phyloP scores from a whole-genome alignment of 1,139 yeast species.

The Nakaseomyces bracarensis region DNA sequence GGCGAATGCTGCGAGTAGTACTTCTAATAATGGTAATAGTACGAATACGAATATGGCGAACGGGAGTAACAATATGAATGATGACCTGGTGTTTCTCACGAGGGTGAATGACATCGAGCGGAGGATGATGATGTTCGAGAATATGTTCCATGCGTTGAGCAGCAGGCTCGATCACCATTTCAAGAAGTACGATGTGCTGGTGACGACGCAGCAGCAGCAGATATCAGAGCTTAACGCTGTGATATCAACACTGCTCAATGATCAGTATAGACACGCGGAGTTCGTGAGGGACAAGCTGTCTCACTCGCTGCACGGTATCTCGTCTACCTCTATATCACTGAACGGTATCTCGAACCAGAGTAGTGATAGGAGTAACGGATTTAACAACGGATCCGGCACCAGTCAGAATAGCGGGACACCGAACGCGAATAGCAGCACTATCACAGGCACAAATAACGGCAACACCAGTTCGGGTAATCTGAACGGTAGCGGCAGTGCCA shows the following conservation, averaged over 20 bases:
- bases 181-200: slow-evolving; percentile 27
- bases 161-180: slow-evolving; percentile 29
- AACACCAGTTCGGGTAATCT: slow-evolving; percentile 6
- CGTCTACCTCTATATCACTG: slow-evolving; percentile 19
- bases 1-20: neutral
- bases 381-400: neutral
- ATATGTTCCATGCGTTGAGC: slow-evolving; percentile 28
- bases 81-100: slow-evolving; percentile 11
- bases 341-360: slow-evolving; percentile 7
- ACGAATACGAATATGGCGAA: slow-evolving; percentile 3
- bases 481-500: neutral
- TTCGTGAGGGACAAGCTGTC: slow-evolving; percentile 23
- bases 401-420: neutral
- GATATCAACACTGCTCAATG: slow-evolving; percentile 24
- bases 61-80: slow-evolving; percentile 9
- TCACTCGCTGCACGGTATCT: slow-evolving; percentile 20
- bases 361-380: neutral
- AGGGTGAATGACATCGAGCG: slow-evolving; percentile 26
- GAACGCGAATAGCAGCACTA: slow-evolving; percentile 10
- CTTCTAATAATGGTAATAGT: slow-evolving; percentile 1
- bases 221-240: slow-evolving; percentile 25
- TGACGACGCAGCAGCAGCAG: slow-evolving; percentile 29
- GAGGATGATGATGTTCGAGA: slow-evolving; percentile 26
- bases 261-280: slow-evolving; percentile 26
- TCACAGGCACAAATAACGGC: slow-evolving; percentile 10